A percentile compares a stretch with the other conserved stretches of the same genome.
phyloP scores from a whole-genome alignment of 148 eudicot species.

The Cornus suecica region DNA sequence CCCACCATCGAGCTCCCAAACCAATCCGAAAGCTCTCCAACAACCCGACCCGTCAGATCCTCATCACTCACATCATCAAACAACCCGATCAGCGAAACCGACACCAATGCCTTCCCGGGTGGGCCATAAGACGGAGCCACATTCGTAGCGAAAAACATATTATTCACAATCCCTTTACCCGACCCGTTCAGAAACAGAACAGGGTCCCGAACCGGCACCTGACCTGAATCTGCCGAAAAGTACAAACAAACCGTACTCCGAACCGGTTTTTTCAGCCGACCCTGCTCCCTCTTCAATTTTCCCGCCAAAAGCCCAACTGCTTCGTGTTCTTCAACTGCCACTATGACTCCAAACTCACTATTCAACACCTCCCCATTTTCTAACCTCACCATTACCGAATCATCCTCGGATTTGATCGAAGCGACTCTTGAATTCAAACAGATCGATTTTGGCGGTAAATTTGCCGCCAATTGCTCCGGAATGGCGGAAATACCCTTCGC shows the following conservation, averaged over 20 bases:
- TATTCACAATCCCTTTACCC: conserved; percentile 83
- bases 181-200: conserved; percentile 79
- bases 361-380: conserved; percentile 57
- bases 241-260: conserved; percentile 86
- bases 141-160: conserved; percentile 90
- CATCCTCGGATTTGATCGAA: conserved; percentile 34
- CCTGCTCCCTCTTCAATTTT: conserved; percentile 16
- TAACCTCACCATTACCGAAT: conserved; percentile 28
- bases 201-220: conserved; percentile 61
- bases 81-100: conserved; percentile 79
- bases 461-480: conserved; percentile 73
- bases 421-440: conserved; percentile 52
- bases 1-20: conserved; percentile 58
- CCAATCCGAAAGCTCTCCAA: conserved; percentile 70
- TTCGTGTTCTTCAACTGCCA: conserved; percentile 86
- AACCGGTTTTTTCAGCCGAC: conserved; percentile 29
- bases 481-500: conserved; percentile 78
- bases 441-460: conserved; percentile 55
- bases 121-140: conserved; percentile 82
- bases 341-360: conserved; percentile 59
- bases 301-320: conserved; percentile 64
- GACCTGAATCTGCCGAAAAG: conserved; percentile 41
- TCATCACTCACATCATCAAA: conserved; percentile 51
- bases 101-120: conserved; percentile 64
- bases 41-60: conserved; percentile 48